These are phyloP conservation scores for Trichoderma asperelloides DNA, from an alignment of 495 filamentous ascomycete genomes.

Conservation along the genomic window DNA sequence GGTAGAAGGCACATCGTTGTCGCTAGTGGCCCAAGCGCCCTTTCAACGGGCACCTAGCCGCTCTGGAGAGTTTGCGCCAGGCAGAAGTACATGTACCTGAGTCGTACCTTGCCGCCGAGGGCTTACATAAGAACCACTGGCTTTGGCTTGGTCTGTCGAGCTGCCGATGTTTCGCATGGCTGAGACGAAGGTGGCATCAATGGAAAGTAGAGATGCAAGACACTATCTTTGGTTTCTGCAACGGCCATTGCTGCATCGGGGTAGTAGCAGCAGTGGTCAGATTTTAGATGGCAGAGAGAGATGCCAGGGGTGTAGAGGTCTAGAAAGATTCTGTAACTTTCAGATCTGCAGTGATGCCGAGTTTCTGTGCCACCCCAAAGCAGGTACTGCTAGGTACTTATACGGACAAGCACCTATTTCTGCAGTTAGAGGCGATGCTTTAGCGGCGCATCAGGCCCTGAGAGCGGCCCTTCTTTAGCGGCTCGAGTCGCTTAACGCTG, in stretches of 20 bases:
- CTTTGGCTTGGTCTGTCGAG: not conserved
- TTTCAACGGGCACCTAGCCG: not conserved
- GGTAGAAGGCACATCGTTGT: not conserved
- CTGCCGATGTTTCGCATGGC: too few species aligned
- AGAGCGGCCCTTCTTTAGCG: not conserved
- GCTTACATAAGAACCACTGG: not conserved
- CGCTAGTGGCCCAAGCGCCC: not conserved
- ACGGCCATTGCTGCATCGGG: too few species aligned
- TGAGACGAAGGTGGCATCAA: too few species aligned
- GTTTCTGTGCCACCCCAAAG: not conserved
- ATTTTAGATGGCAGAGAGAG: not conserved
- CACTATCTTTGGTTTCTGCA: too few species aligned
- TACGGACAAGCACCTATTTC: not conserved
- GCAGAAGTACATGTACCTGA: not conserved
- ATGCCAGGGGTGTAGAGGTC: not conserved
- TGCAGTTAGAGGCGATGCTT: not conserved
- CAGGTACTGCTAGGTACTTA: too few species aligned
- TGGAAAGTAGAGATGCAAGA: too few species aligned
- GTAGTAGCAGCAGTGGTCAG: not conserved
- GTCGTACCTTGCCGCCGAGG: not conserved
- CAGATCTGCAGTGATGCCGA: not conserved
- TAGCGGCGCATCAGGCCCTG: not conserved
- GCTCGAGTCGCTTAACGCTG: not conserved
- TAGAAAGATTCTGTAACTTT: not conserved
- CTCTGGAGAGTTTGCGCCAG: not conserved